These are phyloP conservation scores for Kazachstania bromeliacearum DNA, from an alignment of 805 yeast species.

Conservation along the genomic window DNA sequence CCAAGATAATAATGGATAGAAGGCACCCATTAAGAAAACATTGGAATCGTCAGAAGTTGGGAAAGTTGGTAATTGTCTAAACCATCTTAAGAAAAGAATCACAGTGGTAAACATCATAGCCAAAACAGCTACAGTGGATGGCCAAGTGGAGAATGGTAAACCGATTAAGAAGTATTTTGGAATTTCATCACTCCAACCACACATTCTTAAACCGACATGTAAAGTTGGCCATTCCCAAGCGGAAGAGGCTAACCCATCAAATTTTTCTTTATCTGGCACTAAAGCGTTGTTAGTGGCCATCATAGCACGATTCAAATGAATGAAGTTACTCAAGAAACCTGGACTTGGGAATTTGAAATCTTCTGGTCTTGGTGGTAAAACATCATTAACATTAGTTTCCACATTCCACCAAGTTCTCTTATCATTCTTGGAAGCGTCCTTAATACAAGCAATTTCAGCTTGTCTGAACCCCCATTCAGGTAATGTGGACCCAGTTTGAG, in stretches of 20 bases:
- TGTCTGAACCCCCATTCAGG: slow-evolving; percentile 89
- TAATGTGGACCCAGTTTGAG: slow-evolving; percentile 56
- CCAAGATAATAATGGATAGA: slow-evolving; percentile 85
- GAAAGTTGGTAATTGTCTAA: slow-evolving; percentile 55
- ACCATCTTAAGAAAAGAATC: slow-evolving; percentile 46
- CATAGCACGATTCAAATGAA: slow-evolving; percentile 74
- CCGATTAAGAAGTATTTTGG: slow-evolving; percentile 60
- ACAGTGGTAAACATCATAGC: slow-evolving; percentile 41
- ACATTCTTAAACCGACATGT: slow-evolving; percentile 65
- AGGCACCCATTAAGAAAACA: slow-evolving; percentile 56
- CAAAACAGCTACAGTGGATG: slow-evolving; percentile 54
- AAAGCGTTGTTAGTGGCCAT: slow-evolving; percentile 87
- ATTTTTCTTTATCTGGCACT: slow-evolving; percentile 68
- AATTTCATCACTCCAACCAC: slow-evolving; percentile 62
- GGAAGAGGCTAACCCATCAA: slow-evolving; percentile 59
- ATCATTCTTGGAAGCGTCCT: slow-evolving; percentile 58
- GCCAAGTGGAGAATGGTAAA: slow-evolving; percentile 71
- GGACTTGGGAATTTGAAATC: slow-evolving; percentile 51
- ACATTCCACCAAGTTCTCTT: slow-evolving; percentile 86
- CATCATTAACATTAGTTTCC: slow-evolving; percentile 55
- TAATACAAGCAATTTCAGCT: slow-evolving; percentile 65
- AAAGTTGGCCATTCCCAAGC: slow-evolving; percentile 90
- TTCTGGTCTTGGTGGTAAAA: slow-evolving; percentile 45
- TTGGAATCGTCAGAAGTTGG: slow-evolving; percentile 34
- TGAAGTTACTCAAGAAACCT: slow-evolving; percentile 61